These are phyloP conservation scores for Tulasnella sp. DNA, from an alignment of 768 basidiomycete genomes.

Conservation along the genomic window DNA sequence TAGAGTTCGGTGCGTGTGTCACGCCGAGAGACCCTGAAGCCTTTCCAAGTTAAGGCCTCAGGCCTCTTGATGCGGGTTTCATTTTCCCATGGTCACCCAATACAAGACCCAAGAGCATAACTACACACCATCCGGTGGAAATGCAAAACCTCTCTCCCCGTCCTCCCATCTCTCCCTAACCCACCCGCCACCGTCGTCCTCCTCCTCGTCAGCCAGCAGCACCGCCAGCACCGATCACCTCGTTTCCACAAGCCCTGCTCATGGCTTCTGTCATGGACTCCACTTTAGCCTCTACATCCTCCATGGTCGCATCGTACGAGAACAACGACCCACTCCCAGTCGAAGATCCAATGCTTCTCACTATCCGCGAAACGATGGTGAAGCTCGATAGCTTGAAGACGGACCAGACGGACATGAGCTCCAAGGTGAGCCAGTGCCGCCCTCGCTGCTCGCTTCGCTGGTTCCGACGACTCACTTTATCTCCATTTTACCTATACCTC, in stretches of 20 bases:
- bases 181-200: not conserved
- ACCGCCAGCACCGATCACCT: not conserved
- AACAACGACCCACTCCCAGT: slow-evolving; percentile 15
- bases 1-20: slow-evolving; percentile 13
- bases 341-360: slow-evolving; percentile 25
- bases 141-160: slow-evolving; percentile 5
- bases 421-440: slow-evolving; percentile 21
- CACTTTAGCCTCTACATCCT: slow-evolving; percentile 4
- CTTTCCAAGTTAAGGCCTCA: slow-evolving; percentile 5
- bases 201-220: not conserved
- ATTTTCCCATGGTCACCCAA: slow-evolving; percentile 13
- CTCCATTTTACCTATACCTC: slow-evolving; percentile 19
- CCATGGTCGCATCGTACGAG: slow-evolving; percentile 20
- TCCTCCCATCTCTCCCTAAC: not conserved
- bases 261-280: slow-evolving; percentile 10
- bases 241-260: not conserved
- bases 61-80: slow-evolving; percentile 14
- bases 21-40: slow-evolving; percentile 6
- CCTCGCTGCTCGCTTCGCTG: not conserved
- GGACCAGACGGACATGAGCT: slow-evolving; percentile 16
- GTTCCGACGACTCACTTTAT: slow-evolving; percentile 18
- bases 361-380: slow-evolving; percentile 17
- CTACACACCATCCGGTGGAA: not conserved
- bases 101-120: slow-evolving; percentile 3
- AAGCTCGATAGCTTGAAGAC: slow-evolving; percentile 9